Conservation (phyloP, 306 rosid genomes). For the Quercus berberidifolia region DNA sequence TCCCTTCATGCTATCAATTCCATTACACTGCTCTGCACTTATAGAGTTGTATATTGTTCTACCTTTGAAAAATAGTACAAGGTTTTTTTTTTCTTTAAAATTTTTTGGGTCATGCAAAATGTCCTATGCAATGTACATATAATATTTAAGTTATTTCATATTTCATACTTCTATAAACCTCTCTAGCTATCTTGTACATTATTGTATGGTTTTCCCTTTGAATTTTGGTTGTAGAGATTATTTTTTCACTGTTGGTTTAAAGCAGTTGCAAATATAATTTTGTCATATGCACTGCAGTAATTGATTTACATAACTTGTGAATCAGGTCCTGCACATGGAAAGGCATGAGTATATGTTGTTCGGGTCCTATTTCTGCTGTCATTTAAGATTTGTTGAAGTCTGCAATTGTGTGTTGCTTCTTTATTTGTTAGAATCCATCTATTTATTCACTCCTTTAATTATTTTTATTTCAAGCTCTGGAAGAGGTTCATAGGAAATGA, state of each 20-base stretch:
- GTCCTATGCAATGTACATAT: no score
- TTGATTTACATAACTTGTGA: slow-evolving; percentile 1
- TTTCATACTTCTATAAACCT: no score
- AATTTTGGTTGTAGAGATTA: not conserved
- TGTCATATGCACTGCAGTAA: not conserved
- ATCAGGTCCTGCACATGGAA: slow-evolving; percentile 90
- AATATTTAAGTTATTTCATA: no score
- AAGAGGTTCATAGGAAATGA: slow-evolving; percentile 84
- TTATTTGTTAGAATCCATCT: not conserved
- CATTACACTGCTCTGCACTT: not conserved
- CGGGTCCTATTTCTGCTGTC: slow-evolving; percentile 40
- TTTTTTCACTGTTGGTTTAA: not conserved
- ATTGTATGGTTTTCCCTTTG: not conserved
- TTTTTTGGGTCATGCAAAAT: no score
- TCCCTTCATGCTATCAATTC: not conserved
- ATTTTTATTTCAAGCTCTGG: slow-evolving; percentile 62
- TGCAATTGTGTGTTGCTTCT: not conserved
- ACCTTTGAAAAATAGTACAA: not conserved
- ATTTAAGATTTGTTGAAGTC: not conserved
- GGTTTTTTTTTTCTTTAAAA: no score
- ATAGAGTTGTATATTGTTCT: not conserved
- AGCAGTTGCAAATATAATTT: not conserved
- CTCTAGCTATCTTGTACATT: not conserved
- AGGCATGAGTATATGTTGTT: slow-evolving; percentile 80
- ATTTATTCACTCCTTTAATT: slow-evolving; percentile 3